Base-by-base conservation (phyloP, 495 filamentous ascomycete species). In the Hyaloscypha finlandica region DNA sequence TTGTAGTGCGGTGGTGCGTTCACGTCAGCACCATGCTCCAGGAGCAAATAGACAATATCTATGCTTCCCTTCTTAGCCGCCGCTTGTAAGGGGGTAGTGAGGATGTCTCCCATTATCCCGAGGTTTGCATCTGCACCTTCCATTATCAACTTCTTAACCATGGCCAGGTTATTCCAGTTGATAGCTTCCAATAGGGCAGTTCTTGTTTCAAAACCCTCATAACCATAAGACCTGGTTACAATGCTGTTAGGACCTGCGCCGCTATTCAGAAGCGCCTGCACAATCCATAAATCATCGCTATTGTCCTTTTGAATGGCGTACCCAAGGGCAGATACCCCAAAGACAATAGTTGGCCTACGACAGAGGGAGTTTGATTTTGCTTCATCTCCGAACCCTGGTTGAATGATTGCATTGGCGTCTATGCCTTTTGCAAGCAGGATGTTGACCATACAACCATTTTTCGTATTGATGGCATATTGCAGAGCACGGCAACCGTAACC, bases 31-130 rank as follows among this genome's bases (percentile, higher is more conserved):
- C 64, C 72, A 8, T 45, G 68, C 58, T 80, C 70, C 66, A 81
- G 74, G 2, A 84, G 75, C 37, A 79, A 39, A 22, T 80, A 68
- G 6, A 81, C 69, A 75, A 82, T 81, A 56, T 83, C 81, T 19
- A 82, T 54, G 12, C 79, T 77, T 2, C 80, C 80, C 22, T 76
- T 30, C 57, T 81, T 77, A 0, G 79, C 78, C 3, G 81, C 80
- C 2, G 67, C 73, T 67, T 80, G 75, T 8, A 83, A 65, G 2
- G 81, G 75, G 55, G 79, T 83, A 37, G 75, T 57, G 0, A 78
- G 79, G 31, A 63, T 22, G 37, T 37, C 37, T 6, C 6, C 8
- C 31, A 19, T 16, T 5, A 31, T n/a, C 8, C n/a, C 20, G 30
- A 32, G 32, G 22, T 65, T 65, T 35, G 42, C 11, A 65, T 57